phyloP scores from a whole-genome alignment of 768 basidiomycete genomes.

The Pleurotus tuoliensis region DNA sequence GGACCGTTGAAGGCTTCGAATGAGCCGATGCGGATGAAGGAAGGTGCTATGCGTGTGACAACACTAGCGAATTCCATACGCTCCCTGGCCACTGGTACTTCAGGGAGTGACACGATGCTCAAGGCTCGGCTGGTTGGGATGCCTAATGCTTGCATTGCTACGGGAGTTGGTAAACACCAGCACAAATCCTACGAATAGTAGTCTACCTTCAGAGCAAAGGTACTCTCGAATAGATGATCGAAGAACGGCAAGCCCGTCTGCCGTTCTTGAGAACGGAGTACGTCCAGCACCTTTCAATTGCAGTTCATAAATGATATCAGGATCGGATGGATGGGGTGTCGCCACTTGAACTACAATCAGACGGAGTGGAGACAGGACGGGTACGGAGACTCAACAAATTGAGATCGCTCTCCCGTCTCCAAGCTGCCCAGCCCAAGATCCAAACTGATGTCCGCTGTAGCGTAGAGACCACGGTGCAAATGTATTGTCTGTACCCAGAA shows the following conservation, averaged over 20 bases:
- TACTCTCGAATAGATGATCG: constrained; percentile 94
- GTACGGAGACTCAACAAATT: constrained; percentile 38
- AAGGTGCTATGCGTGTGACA: constrained; percentile 79
- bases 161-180: background rate
- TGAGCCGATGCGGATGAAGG: constrained; percentile 88
- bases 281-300: constrained; percentile 95
- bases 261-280: constrained; percentile 88
- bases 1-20: constrained; percentile 86
- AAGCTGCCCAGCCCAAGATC: constrained; percentile 88
- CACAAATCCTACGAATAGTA: background rate
- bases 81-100: constrained; percentile 75
- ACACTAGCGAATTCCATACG: constrained; percentile 66
- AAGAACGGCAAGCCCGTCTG: constrained; percentile 94
- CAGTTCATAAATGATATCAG: constrained; percentile 65
- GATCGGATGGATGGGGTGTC: constrained; percentile 65
- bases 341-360: constrained; percentile 44
- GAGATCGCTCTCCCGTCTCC: constrained; percentile 97
- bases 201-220: constrained; percentile 83
- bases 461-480: constrained; percentile 86
- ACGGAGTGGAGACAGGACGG: background rate
- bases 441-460: constrained; percentile 92
- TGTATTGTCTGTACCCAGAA: constrained; percentile 36
- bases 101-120: constrained; percentile 70
- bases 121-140: constrained; percentile 91
- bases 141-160: constrained; percentile 62